These are phyloP conservation scores for Apiospora marii DNA, from an alignment of 2,329 filamentous ascomycete genomes.

Conservation along the genomic window DNA sequence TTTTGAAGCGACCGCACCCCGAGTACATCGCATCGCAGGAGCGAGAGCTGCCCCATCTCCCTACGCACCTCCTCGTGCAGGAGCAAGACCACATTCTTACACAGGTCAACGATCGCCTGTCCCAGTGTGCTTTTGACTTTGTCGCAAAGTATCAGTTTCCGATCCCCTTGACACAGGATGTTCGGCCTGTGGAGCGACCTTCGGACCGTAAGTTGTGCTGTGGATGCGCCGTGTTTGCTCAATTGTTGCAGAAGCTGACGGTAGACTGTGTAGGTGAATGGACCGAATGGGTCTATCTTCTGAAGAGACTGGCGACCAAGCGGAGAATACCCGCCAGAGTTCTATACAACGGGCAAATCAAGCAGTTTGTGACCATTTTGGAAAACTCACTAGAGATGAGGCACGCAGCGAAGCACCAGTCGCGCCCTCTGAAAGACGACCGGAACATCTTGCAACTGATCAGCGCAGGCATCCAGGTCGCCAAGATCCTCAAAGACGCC, in stretches of 20 bases:
- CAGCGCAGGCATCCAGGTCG: conserved; percentile 85
- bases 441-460: conserved; percentile 88
- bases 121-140: conserved; percentile 88
- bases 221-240: neutral
- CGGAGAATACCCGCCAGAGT: conserved; percentile 80
- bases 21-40: conserved; percentile 79
- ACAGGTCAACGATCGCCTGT: conserved; percentile 84
- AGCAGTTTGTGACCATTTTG: conserved; percentile 86
- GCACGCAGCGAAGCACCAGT: conserved; percentile 84
- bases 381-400: conserved; percentile 85
- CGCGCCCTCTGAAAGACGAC: conserved; percentile 85
- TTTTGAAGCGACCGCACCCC: conserved; percentile 75
- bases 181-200: conserved; percentile 44
- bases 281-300: conserved; percentile 90
- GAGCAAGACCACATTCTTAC: conserved; percentile 85
- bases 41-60: conserved; percentile 80
- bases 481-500: conserved; percentile 86
- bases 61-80: conserved; percentile 81
- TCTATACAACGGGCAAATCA: conserved; percentile 89
- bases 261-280: conserved; percentile 66
- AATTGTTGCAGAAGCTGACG: conserved; percentile 62
- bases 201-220: conserved; percentile 37
- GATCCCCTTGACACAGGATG: conserved; percentile 76
- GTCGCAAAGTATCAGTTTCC: conserved; percentile 92
- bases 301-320: conserved; percentile 83